phyloP scores from a whole-genome alignment of 2,329 filamentous ascomycete genomes.

The Anthostomella pinea region DNA sequence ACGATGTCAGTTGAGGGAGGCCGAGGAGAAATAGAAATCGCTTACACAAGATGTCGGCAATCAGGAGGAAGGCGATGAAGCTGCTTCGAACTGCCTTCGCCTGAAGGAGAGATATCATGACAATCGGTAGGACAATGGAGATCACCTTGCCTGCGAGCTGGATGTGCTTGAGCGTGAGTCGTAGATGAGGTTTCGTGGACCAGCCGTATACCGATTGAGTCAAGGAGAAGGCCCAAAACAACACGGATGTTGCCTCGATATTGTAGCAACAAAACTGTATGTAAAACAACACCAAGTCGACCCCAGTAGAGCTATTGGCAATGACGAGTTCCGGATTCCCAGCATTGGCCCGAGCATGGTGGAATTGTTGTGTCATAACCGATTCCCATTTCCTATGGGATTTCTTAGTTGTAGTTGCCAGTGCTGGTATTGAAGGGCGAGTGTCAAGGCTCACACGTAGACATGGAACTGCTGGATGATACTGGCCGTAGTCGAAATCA shows the following conservation, averaged over 20 bases:
- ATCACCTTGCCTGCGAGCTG: constrained; percentile 13
- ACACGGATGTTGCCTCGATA: constrained; percentile 14
- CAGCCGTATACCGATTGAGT: constrained; percentile 16
- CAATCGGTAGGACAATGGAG: constrained; percentile 13
- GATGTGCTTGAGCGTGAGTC: constrained; percentile 1
- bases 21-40: neutral
- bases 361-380: constrained; percentile 11
- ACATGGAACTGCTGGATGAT: constrained; percentile 18
- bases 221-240: constrained; percentile 19
- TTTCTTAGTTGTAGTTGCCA: neutral
- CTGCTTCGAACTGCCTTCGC: constrained; percentile 10
- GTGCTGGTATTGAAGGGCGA: too few relatives aligned
- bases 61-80: constrained; percentile 11
- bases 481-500: constrained; percentile 14
- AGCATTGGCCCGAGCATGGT: constrained; percentile 5
- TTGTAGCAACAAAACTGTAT: constrained; percentile 16
- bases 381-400: constrained; percentile 10
- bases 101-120: constrained; percentile 16
- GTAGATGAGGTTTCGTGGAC: constrained; percentile 7
- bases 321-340: constrained; percentile 13
- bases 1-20: neutral
- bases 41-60: constrained; percentile 18
- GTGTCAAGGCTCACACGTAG: constrained; percentile 10
- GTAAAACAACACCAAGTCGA: constrained; percentile 17
- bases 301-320: constrained; percentile 8